Conservation (phyloP, 352 stramenopile genomes). For the Pythium insidiosum region DNA sequence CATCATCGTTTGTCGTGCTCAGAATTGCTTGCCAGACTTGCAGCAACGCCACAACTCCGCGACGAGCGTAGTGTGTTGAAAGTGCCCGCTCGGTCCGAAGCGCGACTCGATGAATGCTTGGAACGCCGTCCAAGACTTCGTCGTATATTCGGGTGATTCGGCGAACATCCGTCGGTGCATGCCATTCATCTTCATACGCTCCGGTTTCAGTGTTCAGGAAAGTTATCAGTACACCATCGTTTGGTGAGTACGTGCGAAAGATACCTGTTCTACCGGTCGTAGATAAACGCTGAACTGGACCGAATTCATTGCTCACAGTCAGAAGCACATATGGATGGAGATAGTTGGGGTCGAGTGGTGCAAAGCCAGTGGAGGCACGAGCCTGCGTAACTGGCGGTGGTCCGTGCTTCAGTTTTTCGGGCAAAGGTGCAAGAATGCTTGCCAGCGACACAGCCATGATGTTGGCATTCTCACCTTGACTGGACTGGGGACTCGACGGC, state of each 20-base stretch:
- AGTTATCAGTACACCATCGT: constrained; percentile 66
- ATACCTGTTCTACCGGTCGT: constrained; percentile 62
- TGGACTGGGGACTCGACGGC: constrained; percentile 1
- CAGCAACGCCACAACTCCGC: constrained; percentile 36
- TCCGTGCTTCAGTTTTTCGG: constrained; percentile 17
- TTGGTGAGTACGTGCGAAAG: constrained; percentile 39
- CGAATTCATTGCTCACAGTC: constrained; percentile 63
- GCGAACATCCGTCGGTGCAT: constrained; percentile 61
- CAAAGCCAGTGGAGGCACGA: constrained; percentile 25
- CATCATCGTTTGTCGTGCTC: neutral
- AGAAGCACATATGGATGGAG: constrained; percentile 67
- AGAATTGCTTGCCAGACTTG: constrained; percentile 3
- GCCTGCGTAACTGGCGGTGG: neutral
- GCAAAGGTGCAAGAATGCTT: constrained; percentile 51
- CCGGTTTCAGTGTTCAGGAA: constrained; percentile 85
- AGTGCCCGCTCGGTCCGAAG: constrained; percentile 74
- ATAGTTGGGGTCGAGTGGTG: constrained; percentile 64
- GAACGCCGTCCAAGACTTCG: constrained; percentile 46
- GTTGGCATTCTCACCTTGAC: constrained; percentile 32
- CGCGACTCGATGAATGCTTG: constrained; percentile 72
- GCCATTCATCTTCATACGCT: constrained; percentile 81
- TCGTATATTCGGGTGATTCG: constrained; percentile 78
- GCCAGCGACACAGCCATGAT: constrained; percentile 75
- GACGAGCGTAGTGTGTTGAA: constrained; percentile 74
- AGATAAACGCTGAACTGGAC: constrained; percentile 56